Conservation (phyloP, 345 rosid genomes). For the Lepidium sativum region DNA sequence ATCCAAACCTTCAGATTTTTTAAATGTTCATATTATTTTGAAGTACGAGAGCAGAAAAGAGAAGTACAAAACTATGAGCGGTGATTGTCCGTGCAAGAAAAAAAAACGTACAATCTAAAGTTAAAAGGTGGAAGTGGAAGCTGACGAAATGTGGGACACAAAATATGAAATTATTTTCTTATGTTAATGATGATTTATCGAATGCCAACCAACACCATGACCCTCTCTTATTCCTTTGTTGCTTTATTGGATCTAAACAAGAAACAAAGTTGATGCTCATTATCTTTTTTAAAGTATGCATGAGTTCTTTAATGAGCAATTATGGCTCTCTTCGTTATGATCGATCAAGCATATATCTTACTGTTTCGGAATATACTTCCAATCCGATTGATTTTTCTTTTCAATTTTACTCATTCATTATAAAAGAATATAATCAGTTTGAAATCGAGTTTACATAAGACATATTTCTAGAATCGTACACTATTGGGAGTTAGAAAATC, state of each 20-base stretch:
- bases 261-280: background rate
- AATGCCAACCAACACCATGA: background rate
- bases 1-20: background rate
- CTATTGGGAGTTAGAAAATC: too few species aligned
- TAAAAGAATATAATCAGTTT: too few species aligned
- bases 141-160: conserved; percentile 25
- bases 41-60: background rate
- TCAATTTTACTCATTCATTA: too few species aligned
- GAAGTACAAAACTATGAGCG: background rate
- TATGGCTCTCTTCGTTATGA: too few species aligned
- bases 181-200: background rate
- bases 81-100: conserved; percentile 13
- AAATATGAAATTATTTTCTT: background rate
- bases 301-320: background rate
- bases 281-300: background rate
- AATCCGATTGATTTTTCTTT: too few species aligned
- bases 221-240: conserved; percentile 1
- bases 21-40: background rate
- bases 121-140: conserved; percentile 7
- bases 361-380: too few species aligned
- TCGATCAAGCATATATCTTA: too few species aligned
- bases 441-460: too few species aligned
- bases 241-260: background rate
- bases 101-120: conserved; percentile 4
- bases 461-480: too few species aligned